Base-by-base conservation (phyloP, 345 rosid genomes). In the Aegle marmelos region DNA sequence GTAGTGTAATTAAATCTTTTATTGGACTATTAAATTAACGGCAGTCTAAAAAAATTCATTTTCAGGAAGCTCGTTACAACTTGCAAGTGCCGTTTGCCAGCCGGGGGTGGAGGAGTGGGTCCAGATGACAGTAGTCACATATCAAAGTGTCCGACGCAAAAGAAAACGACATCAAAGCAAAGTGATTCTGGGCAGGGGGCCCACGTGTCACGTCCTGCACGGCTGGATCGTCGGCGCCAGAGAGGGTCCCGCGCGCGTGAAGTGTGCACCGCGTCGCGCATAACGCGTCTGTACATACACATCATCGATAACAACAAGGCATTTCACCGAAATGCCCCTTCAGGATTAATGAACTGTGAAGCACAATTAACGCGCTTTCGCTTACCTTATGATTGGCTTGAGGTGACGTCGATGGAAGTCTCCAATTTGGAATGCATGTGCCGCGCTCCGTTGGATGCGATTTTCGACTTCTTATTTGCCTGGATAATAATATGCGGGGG, bases 151-250 rank as follows among this genome's bases (percentile, higher is more conserved):
- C 79, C 33, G 56, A 74, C 10, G 36, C 13, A 22, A 6, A 27
- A 22, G 72, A 81, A 81, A 76, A 76, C 58, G 82, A 78, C 79
- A 36, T 72, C 77, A 64, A 17, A 41, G 33, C 25, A 48, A 34
- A 58, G 73, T 19, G 72, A 74, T 45, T 36, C 7, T 37, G 24
- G 16, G 19, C 17, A 24, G 0, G 78, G 88, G 87, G 3, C 85
- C 88, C 88, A 87, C 85, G 84, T 67, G 85, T 88, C 90, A 82
- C 82, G 65, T 77, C 79, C 19, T 77, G 70, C 84, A 54, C 73
- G 80, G 81, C 85, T 86, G 89, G 86, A 80, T 82, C 80, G 70
- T 81, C 69, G 77, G 83, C 80, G 64, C 25, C 19, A 1, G 31
- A 27, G 27, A 21, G 74, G 81, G 36, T 45, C 76, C 82, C 86